Percentiles rank a stretch among this genome's conserved stretches.
phyloP scores from a whole-genome alignment of 495 filamentous ascomycete species.

The Stereocaulon alpinum region DNA sequence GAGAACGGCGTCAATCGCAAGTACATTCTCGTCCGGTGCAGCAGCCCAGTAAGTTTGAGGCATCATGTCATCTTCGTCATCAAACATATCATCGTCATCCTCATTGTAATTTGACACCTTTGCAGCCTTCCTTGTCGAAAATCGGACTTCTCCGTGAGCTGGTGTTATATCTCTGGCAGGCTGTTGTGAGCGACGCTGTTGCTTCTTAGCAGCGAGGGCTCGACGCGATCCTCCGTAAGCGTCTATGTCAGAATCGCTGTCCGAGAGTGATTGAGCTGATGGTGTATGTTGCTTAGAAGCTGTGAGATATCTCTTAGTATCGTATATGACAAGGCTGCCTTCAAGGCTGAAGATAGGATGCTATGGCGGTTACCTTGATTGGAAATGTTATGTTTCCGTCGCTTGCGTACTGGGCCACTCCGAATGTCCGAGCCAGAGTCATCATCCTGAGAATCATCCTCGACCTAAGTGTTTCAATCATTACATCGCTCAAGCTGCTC shows the following conservation, averaged over 20 bases:
- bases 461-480: conserved; percentile 40
- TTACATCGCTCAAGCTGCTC: not conserved
- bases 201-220: conserved; percentile 52
- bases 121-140: conserved; percentile 78
- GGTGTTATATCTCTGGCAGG: conserved; percentile 45
- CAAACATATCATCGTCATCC: conserved; percentile 67
- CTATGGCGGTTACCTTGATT: conserved; percentile 25
- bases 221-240: conserved; percentile 64
- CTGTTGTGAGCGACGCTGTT: conserved; percentile 53
- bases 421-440: conserved; percentile 58
- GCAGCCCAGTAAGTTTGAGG: conserved; percentile 54
- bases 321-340: not conserved
- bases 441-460: conserved; percentile 61
- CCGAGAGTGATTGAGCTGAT: conserved; percentile 42
- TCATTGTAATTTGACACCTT: conserved; percentile 84
- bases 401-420: conserved; percentile 29
- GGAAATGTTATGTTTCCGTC: conserved; percentile 30
- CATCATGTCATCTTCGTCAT: conserved; percentile 51
- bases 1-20: conserved; percentile 80
- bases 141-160: conserved; percentile 64
- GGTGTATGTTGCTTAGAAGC: conserved; percentile 28
- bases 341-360: not conserved
- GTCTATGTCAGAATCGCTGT: conserved; percentile 52
- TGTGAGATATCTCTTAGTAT: not conserved
- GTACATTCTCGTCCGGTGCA: conserved; percentile 53